phyloP scores from a whole-genome alignment of 768 basidiomycete species.

The Tricholoma sp. region DNA sequence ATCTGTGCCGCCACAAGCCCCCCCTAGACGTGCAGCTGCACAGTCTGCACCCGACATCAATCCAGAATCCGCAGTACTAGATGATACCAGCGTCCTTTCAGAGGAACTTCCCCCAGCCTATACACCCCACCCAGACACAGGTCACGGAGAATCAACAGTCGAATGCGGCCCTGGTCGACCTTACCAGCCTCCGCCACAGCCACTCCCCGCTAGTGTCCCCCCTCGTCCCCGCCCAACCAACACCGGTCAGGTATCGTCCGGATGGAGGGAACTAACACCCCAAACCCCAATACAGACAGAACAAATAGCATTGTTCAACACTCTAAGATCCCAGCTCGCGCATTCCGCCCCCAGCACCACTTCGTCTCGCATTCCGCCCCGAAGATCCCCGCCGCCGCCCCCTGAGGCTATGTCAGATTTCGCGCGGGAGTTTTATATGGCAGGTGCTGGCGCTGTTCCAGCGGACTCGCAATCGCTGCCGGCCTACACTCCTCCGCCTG shows the following conservation, averaged over 20 bases:
- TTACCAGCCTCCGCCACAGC: slow-evolving; percentile 48
- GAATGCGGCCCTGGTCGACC: slow-evolving; percentile 61
- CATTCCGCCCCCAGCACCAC: no score
- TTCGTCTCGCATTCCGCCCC: neutral
- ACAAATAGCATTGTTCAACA: no score
- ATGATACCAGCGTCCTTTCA: slow-evolving; percentile 16
- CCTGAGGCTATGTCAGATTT: slow-evolving; percentile 40
- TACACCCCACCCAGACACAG: slow-evolving; percentile 47
- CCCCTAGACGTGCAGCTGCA: no score
- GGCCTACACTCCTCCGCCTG: slow-evolving; percentile 3
- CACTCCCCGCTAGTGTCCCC: neutral
- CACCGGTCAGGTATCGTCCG: neutral
- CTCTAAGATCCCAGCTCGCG: no score
- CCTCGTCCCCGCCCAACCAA: slow-evolving; percentile 7
- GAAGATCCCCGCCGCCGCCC: neutral
- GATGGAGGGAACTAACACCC: neutral
- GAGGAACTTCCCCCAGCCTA: slow-evolving; percentile 73
- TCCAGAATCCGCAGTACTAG: no score
- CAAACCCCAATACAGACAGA: no score
- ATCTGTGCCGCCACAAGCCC: no score
- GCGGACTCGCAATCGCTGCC: no score
- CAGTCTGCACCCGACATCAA: no score
- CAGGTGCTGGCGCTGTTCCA: slow-evolving; percentile 34
- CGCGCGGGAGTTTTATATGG: slow-evolving; percentile 58
- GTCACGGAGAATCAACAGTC: slow-evolving; percentile 56